phyloP scores from a whole-genome alignment of 2,329 filamentous ascomycete species.

The Calonectria montana region DNA sequence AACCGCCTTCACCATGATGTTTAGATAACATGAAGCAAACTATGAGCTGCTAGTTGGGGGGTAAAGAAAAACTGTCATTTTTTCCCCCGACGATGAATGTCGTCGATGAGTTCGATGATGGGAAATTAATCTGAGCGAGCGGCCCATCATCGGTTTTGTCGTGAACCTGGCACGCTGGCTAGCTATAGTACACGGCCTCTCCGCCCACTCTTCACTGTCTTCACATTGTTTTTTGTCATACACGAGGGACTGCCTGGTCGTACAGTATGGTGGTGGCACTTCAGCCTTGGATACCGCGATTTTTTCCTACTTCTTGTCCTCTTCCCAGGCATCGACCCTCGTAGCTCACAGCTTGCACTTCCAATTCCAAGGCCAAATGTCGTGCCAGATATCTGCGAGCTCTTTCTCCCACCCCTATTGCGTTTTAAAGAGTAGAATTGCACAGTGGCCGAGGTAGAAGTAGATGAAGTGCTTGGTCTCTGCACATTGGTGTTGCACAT shows the following conservation, averaged over 20 bases:
- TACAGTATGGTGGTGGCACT: constrained; percentile 25
- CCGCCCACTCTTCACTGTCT: constrained; percentile 10
- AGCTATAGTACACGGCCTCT: constrained; percentile 24
- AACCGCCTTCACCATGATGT: constrained; percentile 12
- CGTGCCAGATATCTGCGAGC: constrained; percentile 36
- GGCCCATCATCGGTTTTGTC: constrained; percentile 20
- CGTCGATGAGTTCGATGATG: constrained; percentile 6
- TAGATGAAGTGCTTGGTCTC: constrained; percentile 99
- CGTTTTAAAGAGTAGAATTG: constrained; percentile 98
- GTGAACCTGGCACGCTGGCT: constrained; percentile 26
- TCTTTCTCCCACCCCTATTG: constrained; percentile 69
- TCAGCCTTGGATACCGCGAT: constrained; percentile 31
- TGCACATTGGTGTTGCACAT: constrained; percentile 51
- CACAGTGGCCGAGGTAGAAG: constrained; percentile 99
- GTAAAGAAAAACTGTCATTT: neutral
- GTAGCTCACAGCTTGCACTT: constrained; percentile 44
- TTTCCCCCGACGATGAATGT: neutral
- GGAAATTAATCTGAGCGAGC: constrained; percentile 21
- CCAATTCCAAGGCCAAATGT: constrained; percentile 40
- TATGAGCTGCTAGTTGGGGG: neutral
- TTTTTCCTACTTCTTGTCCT: constrained; percentile 24
- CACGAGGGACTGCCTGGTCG: constrained; percentile 16
- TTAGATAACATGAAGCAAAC: neutral
- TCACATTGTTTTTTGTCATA: constrained; percentile 13
- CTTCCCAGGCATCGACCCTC: constrained; percentile 31